phyloP scores from a whole-genome alignment of 345 rosid genomes.

The Populus tremula region DNA sequence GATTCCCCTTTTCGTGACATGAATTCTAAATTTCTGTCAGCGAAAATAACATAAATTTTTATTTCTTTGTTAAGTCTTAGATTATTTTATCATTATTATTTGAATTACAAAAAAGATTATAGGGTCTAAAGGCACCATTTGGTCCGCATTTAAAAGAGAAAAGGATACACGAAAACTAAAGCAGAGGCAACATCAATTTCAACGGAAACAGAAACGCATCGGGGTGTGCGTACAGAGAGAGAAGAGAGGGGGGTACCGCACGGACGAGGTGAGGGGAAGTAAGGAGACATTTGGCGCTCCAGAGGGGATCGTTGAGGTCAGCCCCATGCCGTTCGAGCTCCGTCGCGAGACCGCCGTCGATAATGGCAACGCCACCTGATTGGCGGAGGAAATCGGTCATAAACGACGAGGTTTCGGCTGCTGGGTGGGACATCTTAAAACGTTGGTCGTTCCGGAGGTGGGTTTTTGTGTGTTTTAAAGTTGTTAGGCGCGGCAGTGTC shows the following conservation, averaged over 20 bases:
- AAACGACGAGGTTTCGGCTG: slow-evolving; percentile 28
- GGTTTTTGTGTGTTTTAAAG: not conserved
- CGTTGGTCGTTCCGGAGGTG: too few species aligned
- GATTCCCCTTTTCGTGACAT: not conserved
- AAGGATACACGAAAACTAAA: not conserved
- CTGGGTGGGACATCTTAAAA: slow-evolving; percentile 24
- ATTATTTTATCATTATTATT: not conserved
- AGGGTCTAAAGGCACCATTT: not conserved
- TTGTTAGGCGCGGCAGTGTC: not conserved
- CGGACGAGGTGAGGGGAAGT: slow-evolving; percentile 68
- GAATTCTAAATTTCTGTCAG: not conserved
- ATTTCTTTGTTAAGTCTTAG: not conserved
- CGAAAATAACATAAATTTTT: not conserved
- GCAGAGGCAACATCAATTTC: not conserved
- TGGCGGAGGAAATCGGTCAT: slow-evolving; percentile 51
- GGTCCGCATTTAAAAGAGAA: not conserved
- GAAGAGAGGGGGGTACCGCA: slow-evolving; percentile 26
- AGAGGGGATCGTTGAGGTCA: slow-evolving; percentile 78
- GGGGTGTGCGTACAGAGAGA: not conserved
- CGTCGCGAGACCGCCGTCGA: slow-evolving; percentile 83
- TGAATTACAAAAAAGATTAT: not conserved
- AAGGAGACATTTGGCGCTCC: slow-evolving; percentile 83
- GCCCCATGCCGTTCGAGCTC: slow-evolving; percentile 78
- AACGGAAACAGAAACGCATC: not conserved
- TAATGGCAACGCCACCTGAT: slow-evolving; percentile 54